A percentile compares a stretch with the other conserved stretches of the same genome.
Evolutionary conservation across 306 rosid species (phyloP).

Genomic region (Delonix regia): DNA sequence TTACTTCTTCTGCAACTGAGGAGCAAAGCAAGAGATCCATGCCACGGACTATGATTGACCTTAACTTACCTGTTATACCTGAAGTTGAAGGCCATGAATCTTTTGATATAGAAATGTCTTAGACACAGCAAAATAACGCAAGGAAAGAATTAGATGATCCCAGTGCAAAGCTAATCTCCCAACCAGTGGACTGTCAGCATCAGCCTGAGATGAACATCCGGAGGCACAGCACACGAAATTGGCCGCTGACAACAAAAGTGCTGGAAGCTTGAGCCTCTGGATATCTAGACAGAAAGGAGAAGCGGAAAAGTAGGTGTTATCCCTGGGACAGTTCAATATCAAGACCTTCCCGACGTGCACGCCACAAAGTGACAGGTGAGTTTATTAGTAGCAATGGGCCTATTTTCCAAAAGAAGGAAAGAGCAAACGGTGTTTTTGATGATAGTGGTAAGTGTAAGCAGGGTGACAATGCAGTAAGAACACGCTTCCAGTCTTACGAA

Average conservation of each 20-base stretch:
- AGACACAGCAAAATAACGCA: constrained; percentile 28
- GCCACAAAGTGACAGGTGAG: constrained; percentile 29
- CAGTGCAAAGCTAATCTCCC: constrained; percentile 23
- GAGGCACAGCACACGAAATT: constrained; percentile 63
- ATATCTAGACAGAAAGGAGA: constrained; percentile 54
- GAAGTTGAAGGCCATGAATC: constrained; percentile 48
- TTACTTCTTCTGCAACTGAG: constrained; percentile 27
- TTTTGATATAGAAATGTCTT: constrained; percentile 23
- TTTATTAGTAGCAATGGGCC: constrained; percentile 25
- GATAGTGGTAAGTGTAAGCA: neutral
- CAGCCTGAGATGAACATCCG: constrained; percentile 40
- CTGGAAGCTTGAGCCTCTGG: constrained; percentile 67
- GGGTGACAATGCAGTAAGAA: constrained; percentile 13
- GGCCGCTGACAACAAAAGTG: constrained; percentile 53
- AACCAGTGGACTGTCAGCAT: constrained; percentile 35
- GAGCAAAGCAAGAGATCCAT: constrained; percentile 38
- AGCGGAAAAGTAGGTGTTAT: constrained; percentile 48
- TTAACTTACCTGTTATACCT: constrained; percentile 46
- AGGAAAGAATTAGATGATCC: constrained; percentile 32
- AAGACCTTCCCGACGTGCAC: constrained; percentile 38
- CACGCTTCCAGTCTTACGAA: constrained; percentile 7
- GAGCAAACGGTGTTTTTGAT: constrained; percentile 8
- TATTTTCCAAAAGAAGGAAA: constrained; percentile 35
- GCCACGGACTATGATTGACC: constrained; percentile 43
- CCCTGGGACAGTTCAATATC: constrained; percentile 18